Conservation (phyloP, 2,329 filamentous ascomycete genomes). For the Biscogniauxia sp. region DNA sequence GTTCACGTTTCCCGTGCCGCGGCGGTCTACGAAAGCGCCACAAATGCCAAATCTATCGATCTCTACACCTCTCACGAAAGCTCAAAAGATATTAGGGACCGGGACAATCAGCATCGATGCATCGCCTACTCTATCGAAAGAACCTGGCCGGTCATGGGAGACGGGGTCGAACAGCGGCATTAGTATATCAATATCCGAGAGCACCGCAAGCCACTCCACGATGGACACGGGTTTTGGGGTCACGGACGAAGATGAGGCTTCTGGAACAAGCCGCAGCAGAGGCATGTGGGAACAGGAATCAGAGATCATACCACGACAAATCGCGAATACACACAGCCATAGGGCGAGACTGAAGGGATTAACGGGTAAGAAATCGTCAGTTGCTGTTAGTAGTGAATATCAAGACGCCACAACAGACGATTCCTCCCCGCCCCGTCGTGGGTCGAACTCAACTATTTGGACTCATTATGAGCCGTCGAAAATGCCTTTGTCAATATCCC, state of each 20-base stretch:
- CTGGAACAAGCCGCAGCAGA: slow-evolving; percentile 26
- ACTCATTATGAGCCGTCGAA: slow-evolving; percentile 58
- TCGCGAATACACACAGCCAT: slow-evolving; percentile 23
- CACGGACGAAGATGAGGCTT: slow-evolving; percentile 25
- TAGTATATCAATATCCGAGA: slow-evolving; percentile 45
- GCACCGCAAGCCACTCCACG: slow-evolving; percentile 34
- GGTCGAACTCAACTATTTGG: slow-evolving; percentile 54
- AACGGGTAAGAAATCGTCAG: slow-evolving; percentile 25
- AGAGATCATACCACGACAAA: slow-evolving; percentile 40
- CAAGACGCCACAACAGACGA: slow-evolving; percentile 38
- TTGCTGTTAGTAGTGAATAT: slow-evolving; percentile 24
- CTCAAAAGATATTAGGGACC: slow-evolving; percentile 49
- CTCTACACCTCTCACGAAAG: slow-evolving; percentile 47
- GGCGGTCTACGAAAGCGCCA: slow-evolving; percentile 44
- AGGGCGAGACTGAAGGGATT: slow-evolving; percentile 12
- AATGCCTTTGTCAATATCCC: slow-evolving; percentile 54
- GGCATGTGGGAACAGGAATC: slow-evolving; percentile 48
- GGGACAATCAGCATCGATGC: slow-evolving; percentile 43
- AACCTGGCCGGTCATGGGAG: slow-evolving; percentile 39
- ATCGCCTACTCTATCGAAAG: slow-evolving; percentile 20
- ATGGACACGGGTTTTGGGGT: slow-evolving; percentile 27
- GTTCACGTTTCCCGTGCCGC: slow-evolving; percentile 48
- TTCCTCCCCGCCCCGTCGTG: slow-evolving; percentile 45
- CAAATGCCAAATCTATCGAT: slow-evolving; percentile 28
- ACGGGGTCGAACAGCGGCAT: slow-evolving; percentile 42